Base-by-base conservation (phyloP, 2,329 filamentous ascomycete species). In the Pseudogymnoascus sp. region DNA sequence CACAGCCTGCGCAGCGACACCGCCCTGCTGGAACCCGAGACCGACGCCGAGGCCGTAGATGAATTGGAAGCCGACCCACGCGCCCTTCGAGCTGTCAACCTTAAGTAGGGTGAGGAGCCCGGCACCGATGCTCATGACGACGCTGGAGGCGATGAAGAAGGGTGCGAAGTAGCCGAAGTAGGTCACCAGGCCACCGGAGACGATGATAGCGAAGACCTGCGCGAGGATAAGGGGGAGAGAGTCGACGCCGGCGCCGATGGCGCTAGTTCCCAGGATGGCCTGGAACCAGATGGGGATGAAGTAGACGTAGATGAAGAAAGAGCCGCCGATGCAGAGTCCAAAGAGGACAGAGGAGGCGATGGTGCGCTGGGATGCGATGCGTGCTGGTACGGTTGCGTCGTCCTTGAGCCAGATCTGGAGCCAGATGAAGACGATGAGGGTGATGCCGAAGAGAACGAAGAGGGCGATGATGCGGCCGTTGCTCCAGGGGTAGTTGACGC, bases 251-350 rank as follows among this genome's bases (percentile, higher is more conserved):
- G 71, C 68, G 59, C 71, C 80, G 77, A 73, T 67, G 4, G 65
- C 62, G 3, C 74, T 74, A 33, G 75, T 72, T 13, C 71, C 73
- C 36, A 75, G 73, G 62, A 78, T 74, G 5, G 74, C 75, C 57
- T 79, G 76, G 67, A 79, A 78, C 71, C 73, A 79, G 62, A 78
- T 75, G 0, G 77, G 76, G 1, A 78, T 62, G 62, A 74, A 76
- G 61, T 74, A 77, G 13, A 76, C 29, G 41, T 70, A 64, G 60
- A 69, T 60, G 61, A 71, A 66, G 62, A 71, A 70, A 2, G 65
- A 66, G 35, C 65, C 63, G 33, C 64, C 61, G 47, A 78, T 67
- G 61, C 70, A 74, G 61, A 73, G 70, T 5, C 71, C 62, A 62
- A 73, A 73, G 29, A 67, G 63, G 21, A 70, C 67, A 3, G 71